phyloP scores from a whole-genome alignment of 805 yeast species.

The Saccharomycopsis microspora region DNA sequence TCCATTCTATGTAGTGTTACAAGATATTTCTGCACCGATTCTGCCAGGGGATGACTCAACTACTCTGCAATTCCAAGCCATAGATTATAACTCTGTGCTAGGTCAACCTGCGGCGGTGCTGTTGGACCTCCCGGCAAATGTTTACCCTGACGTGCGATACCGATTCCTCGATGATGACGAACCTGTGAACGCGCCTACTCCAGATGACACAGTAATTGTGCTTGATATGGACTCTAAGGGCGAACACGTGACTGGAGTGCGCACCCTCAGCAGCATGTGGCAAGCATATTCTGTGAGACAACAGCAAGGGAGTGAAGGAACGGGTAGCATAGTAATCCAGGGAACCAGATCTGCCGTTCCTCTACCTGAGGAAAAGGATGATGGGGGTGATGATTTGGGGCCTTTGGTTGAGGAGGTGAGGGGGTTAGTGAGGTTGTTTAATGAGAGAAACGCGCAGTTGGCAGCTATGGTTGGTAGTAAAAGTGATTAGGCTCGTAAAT shows the following conservation, averaged over 20 bases:
- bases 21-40: constrained; percentile 6
- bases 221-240: constrained; percentile 12
- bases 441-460: constrained; percentile 12
- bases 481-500: no score
- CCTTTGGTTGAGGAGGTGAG: constrained; percentile 8
- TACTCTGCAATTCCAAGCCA: neutral
- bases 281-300: constrained; percentile 7
- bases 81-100: neutral
- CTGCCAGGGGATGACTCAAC: neutral
- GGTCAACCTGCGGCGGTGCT: neutral
- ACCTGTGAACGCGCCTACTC: neutral
- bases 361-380: neutral
- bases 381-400: neutral
- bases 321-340: constrained; percentile 5
- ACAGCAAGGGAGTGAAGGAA: constrained; percentile 1
- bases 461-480: constrained; percentile 9
- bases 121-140: constrained; percentile 10
- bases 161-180: constrained; percentile 12
- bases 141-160: constrained; percentile 16
- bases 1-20: constrained; percentile 11
- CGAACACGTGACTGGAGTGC: constrained; percentile 6
- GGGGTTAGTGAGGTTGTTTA: constrained; percentile 11
- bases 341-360: constrained; percentile 3
- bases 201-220: constrained; percentile 8
- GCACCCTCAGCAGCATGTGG: constrained; percentile 12